Conservation (phyloP, 2,329 filamentous ascomycete genomes). For the Chaetomium olivaceum region DNA sequence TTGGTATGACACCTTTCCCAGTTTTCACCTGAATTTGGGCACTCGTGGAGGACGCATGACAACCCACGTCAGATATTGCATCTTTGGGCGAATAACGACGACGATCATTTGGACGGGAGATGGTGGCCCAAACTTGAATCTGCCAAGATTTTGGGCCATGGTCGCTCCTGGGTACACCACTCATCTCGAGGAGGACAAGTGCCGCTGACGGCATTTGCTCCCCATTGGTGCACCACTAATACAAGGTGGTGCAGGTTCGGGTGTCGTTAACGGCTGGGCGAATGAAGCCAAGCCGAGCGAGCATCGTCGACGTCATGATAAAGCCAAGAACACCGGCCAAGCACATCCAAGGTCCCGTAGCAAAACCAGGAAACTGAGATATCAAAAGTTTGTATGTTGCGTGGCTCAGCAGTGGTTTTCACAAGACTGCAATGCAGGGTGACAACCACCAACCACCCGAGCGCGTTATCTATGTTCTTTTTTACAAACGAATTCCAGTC, state of each 20-base stretch:
- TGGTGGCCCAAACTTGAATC: not conserved
- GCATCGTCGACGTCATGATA: not conserved
- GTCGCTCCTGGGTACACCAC: not conserved
- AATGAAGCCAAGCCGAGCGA: not conserved
- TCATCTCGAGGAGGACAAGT: not conserved
- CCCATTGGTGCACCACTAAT: slow-evolving; percentile 8
- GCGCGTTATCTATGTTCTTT: not conserved
- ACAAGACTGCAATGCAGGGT: not conserved
- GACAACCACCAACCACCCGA: too few species aligned
- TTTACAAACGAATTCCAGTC: too few species aligned
- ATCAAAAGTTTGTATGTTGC: not conserved
- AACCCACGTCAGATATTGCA: not conserved
- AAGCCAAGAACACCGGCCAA: not conserved
- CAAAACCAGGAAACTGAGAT: not conserved
- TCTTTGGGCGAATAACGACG: not conserved
- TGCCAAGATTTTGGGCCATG: slow-evolving; percentile 8
- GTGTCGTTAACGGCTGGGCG: not conserved
- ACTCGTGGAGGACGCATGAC: not conserved
- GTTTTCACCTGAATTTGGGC: not conserved
- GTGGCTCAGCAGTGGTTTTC: not conserved
- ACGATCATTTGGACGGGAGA: not conserved
- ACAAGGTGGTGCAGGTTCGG: not conserved
- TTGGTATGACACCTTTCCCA: not conserved
- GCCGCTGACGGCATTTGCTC: slow-evolving; percentile 8
- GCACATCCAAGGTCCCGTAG: not conserved